Evolutionary conservation across 2,329 filamentous ascomycete genomes (phyloP).

Genomic region (Teratosphaeriaceae sp.): DNA sequence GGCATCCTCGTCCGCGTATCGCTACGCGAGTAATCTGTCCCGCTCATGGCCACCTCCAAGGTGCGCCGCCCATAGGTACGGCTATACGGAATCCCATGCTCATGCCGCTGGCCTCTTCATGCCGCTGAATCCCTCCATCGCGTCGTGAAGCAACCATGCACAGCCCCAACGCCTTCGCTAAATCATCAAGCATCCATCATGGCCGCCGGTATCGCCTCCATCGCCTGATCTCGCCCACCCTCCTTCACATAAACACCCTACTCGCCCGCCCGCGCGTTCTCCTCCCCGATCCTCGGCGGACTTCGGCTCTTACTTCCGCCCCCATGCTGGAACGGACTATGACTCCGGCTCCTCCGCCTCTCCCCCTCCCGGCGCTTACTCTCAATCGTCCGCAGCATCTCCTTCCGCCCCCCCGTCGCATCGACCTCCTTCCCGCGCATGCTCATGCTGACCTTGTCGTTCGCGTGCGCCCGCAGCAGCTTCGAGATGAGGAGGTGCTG

Average conservation of each 20-base stretch:
- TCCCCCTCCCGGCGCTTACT: constrained; percentile 81
- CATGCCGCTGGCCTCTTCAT: neutral
- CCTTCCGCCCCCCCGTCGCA: constrained; percentile 71
- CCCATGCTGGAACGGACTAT: constrained; percentile 11
- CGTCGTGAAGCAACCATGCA: neutral
- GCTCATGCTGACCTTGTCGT: constrained; percentile 90
- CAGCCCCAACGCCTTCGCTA: constrained; percentile 7
- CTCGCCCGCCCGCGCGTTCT: constrained; percentile 2
- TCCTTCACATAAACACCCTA: neutral
- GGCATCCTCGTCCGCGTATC: too few relatives aligned
- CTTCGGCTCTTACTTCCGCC: constrained; percentile 15
- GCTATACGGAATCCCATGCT: neutral
- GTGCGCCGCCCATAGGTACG: too few relatives aligned
- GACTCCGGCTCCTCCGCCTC: constrained; percentile 59
- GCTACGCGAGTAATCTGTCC: too few relatives aligned
- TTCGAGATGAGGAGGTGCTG: constrained; percentile 82
- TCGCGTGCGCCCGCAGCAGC: constrained; percentile 69
- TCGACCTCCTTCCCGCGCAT: constrained; percentile 81
- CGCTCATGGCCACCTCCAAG: too few relatives aligned
- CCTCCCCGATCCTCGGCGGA: constrained; percentile 24
- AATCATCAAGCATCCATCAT: neutral
- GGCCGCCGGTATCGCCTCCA: neutral
- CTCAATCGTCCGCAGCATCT: constrained; percentile 88
- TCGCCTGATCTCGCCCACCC: neutral
- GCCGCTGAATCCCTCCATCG: too few relatives aligned